A percentile compares a stretch with the other conserved stretches of the same genome.
Conservation (phyloP, 2,329 filamentous ascomycete genomes). For the Triangularia setosa region DNA sequence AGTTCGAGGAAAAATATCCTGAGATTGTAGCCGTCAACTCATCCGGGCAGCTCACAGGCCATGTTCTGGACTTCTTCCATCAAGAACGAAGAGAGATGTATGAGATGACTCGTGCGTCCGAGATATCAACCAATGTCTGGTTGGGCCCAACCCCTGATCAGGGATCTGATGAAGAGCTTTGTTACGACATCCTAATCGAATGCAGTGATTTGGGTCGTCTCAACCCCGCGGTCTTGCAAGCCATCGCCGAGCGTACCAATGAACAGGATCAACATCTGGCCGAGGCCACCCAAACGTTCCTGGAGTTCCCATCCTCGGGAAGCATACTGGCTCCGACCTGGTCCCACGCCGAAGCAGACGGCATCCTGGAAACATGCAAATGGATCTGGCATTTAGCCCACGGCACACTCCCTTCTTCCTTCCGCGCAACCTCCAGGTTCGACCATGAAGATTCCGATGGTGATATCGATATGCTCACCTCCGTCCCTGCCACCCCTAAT, state of each 20-base stretch:
- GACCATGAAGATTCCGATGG: conserved; percentile 40
- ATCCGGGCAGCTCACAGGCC: conserved; percentile 66
- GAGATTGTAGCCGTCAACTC: conserved; percentile 74
- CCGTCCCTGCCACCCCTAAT: conserved; percentile 46
- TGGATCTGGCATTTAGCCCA: conserved; percentile 87
- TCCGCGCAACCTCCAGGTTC: conserved; percentile 30
- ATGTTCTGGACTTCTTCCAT: conserved; percentile 82
- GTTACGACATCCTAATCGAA: conserved; percentile 84
- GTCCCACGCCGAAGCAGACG: conserved; percentile 78
- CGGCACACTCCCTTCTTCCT: conserved; percentile 44
- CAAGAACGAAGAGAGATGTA: conserved; percentile 92
- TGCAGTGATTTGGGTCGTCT: conserved; percentile 80
- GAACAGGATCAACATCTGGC: conserved; percentile 30
- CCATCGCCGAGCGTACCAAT: conserved; percentile 53
- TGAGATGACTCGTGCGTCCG: conserved; percentile 81
- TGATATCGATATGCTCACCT: conserved; percentile 37
- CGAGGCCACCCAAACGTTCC: conserved; percentile 37
- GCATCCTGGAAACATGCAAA: conserved; percentile 77
- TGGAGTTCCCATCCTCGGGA: conserved; percentile 93
- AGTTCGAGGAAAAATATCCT: conserved; percentile 67
- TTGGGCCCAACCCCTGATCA: conserved; percentile 81
- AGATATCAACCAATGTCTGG: conserved; percentile 87
- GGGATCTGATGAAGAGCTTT: conserved; percentile 51
- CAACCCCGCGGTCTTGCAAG: conserved; percentile 62
- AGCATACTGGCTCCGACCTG: conserved; percentile 82